Conservation (phyloP, 2,329 filamentous ascomycete species). For the Acrodontium crateriforme region DNA sequence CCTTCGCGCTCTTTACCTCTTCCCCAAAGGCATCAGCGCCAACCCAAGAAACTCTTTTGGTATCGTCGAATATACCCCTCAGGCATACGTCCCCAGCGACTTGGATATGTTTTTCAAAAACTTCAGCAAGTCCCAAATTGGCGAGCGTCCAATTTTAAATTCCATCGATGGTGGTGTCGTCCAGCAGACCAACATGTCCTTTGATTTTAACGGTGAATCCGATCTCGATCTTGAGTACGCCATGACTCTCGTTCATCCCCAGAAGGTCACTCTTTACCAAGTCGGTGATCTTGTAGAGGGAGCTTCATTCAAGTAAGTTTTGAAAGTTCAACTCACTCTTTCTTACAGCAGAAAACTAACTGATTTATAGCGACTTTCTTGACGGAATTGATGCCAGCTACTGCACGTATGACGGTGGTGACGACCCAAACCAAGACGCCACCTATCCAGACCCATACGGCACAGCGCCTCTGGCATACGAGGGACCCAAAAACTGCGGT, state of each 20-base stretch:
- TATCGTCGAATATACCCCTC: slow-evolving; percentile 37
- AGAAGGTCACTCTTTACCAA: slow-evolving; percentile 37
- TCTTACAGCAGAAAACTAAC: too few species aligned
- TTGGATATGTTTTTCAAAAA: slow-evolving; percentile 24
- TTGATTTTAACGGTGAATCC: slow-evolving; percentile 35
- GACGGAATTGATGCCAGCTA: slow-evolving; percentile 34
- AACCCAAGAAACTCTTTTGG: slow-evolving; percentile 37
- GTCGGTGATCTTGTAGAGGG: slow-evolving; percentile 23
- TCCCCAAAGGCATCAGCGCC: slow-evolving; percentile 23
- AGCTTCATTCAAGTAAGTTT: slow-evolving; percentile 19
- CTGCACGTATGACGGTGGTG: slow-evolving; percentile 29
- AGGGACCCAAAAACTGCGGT: slow-evolving; percentile 33
- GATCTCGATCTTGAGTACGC: slow-evolving; percentile 43
- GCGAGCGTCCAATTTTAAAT: slow-evolving; percentile 18
- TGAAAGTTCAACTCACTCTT: not conserved
- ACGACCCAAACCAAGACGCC: slow-evolving; percentile 25
- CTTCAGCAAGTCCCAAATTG: slow-evolving; percentile 20
- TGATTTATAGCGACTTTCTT: slow-evolving; percentile 16
- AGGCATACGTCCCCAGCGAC: slow-evolving; percentile 33
- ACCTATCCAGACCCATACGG: slow-evolving; percentile 22
- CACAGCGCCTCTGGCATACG: slow-evolving; percentile 19
- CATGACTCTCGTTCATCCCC: slow-evolving; percentile 38
- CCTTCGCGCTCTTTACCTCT: slow-evolving; percentile 24
- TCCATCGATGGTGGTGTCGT: slow-evolving; percentile 23
- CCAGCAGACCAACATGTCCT: slow-evolving; percentile 26